These are phyloP conservation scores for Trapa incisa DNA, from an alignment of 345 rosid genomes.

Conservation along the genomic window DNA sequence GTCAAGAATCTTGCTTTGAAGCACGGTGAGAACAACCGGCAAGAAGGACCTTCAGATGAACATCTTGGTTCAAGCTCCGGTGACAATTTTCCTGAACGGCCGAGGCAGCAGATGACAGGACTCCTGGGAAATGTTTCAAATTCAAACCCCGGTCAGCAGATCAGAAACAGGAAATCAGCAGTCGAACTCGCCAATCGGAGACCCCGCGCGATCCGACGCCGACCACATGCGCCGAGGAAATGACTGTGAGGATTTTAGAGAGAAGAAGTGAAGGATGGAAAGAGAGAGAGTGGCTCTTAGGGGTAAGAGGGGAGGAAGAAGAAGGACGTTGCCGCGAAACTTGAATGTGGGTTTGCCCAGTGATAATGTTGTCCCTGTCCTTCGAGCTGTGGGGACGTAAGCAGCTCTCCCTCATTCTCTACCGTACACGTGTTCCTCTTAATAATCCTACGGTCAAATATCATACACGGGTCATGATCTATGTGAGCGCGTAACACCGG, in stretches of 20 bases:
- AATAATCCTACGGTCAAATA: not conserved
- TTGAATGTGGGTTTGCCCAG: conserved; percentile 33
- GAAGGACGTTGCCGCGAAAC: conserved; percentile 71
- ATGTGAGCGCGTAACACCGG: not conserved
- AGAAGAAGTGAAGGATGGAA: conserved; percentile 10
- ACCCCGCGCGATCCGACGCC: conserved; percentile 2
- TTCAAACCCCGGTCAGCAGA: conserved; percentile 2
- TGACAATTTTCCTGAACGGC: not conserved
- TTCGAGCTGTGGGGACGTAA: not conserved
- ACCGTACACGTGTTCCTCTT: conserved; percentile 2
- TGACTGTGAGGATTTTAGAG: conserved; percentile 7
- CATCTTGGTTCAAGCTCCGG: not conserved
- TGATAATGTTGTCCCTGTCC: not conserved
- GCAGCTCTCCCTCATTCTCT: not conserved
- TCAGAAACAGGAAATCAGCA: not conserved
- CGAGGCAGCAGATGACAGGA: conserved; percentile 1
- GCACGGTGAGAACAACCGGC: not conserved
- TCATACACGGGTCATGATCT: not conserved
- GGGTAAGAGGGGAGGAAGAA: conserved; percentile 9
- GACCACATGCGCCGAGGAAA: conserved; percentile 1
- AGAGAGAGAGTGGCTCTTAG: conserved; percentile 13
- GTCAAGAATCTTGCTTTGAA: not conserved
- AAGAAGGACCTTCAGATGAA: not conserved
- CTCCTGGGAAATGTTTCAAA: not conserved
- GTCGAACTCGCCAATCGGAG: conserved; percentile 9